These are phyloP conservation scores for Harrya chromipes DNA, from an alignment of 768 basidiomycete species.

Conservation along the genomic window DNA sequence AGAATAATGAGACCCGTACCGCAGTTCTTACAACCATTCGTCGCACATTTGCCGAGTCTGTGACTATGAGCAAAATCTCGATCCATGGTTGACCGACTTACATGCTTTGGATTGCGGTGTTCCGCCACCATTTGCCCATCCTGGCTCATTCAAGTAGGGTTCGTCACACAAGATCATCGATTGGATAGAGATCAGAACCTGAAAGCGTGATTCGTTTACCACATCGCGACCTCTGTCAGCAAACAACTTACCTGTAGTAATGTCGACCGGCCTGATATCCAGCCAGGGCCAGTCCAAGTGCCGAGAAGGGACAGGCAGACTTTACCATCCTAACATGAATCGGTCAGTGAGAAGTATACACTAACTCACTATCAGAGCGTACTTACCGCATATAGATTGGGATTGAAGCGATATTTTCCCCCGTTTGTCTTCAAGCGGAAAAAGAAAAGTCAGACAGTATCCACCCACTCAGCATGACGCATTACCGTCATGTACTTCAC, in stretches of 20 bases:
- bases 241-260: slow-evolving; percentile 64
- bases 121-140: slow-evolving; percentile 72
- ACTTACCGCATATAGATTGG: slow-evolving; percentile 86
- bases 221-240: neutral
- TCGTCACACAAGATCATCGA: slow-evolving; percentile 95
- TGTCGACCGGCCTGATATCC: slow-evolving; percentile 88
- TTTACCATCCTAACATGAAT: slow-evolving; percentile 75
- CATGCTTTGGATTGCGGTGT: slow-evolving; percentile 75
- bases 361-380: neutral
- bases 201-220: slow-evolving; percentile 2
- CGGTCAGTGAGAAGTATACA: neutral
- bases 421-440: slow-evolving; percentile 62
- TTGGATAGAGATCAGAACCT: slow-evolving; percentile 91
- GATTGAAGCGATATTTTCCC: slow-evolving; percentile 89
- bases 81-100: slow-evolving; percentile 34
- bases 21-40: slow-evolving; percentile 91
- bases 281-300: slow-evolving; percentile 92
- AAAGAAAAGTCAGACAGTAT: slow-evolving; percentile 8
- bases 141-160: slow-evolving; percentile 91
- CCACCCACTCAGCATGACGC: neutral
- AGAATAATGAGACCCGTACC: slow-evolving; percentile 38
- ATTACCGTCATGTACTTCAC: slow-evolving; percentile 65
- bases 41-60: slow-evolving; percentile 89
- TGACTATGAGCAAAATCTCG: slow-evolving; percentile 7
- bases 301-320: slow-evolving; percentile 90